Base-by-base conservation (phyloP, 176 grass and related monocot genomes). In the Juncus inflexus region DNA sequence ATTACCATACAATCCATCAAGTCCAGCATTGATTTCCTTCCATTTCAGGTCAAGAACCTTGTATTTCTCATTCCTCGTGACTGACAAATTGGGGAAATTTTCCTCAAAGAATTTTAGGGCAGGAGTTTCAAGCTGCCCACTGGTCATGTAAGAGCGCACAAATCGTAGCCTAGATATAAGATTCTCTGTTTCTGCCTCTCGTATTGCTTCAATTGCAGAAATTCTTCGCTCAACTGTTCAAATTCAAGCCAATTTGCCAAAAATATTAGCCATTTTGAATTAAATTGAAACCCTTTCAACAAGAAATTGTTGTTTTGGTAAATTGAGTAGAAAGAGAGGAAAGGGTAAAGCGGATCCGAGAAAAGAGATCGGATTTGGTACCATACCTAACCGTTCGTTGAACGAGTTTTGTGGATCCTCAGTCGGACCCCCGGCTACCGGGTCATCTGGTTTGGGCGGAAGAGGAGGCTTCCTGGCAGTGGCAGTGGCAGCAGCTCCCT, bases 51-150 rank as follows among this genome's bases (percentile, higher is more conserved):
- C 94, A 59, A 86, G 36, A 43, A 72, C 63, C 45, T 72, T 74
- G 28, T 78, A 57, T 12, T 86, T 75, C 4, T 82, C 80, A 52
- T 84, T 82, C 40, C 52, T 70, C 12, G 52, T 66, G 69, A 63
- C 80, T 52, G 63, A 62, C 12, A 87, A 19, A 68, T 89, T 84
- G 36, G 85, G 87, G 19, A 91, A 69, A 41, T 89, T 87, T 58
- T 91, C 87, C 72, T 79, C 50, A 36, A 97, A 97, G 81, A 78
- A 97, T 53, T 86, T 52, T 61, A 89, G 60, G 47, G 85, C 87
- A 6, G 74, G 66, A 58, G 70, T 74, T 39, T 97, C 80, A 15
- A 79, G 45, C 59, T 91, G 87, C 60, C 91, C 92, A 56, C 77
- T 77, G 40, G 76, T 81, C 40, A 86, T 59, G 51, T 77, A 89